Evolutionary conservation across 441 rosid genomes (phyloP).

Genomic region (Breynia disticha): DNA sequence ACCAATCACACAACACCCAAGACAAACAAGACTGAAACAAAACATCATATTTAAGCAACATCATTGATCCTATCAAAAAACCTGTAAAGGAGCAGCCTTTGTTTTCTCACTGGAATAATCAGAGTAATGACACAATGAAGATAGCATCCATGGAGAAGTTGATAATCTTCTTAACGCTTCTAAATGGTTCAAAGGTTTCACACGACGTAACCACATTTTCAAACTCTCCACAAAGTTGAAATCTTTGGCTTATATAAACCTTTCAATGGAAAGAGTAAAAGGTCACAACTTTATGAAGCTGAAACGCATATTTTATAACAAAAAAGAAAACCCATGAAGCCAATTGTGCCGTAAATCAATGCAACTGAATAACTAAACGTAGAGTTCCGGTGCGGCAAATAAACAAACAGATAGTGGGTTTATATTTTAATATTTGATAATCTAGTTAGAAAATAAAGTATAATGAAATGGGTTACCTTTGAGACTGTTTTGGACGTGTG

Average conservation of each 20-base stretch:
- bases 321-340: too few relatives aligned
- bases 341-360: too few relatives aligned
- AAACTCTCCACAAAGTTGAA: too few relatives aligned
- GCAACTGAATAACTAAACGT: too few relatives aligned
- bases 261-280: too few relatives aligned
- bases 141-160: constrained; percentile 37
- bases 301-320: too few relatives aligned
- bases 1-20: not conserved
- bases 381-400: not conserved
- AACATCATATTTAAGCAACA: not conserved
- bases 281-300: too few relatives aligned
- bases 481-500: too few relatives aligned
- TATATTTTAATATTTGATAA: too few relatives aligned
- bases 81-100: constrained; percentile 73
- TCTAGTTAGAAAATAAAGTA: not conserved
- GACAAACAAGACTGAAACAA: not conserved
- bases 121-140: constrained; percentile 32
- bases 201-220: constrained; percentile 40
- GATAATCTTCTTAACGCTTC: constrained; percentile 23
- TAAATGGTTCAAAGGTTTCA: constrained; percentile 23
- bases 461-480: not conserved
- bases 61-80: constrained; percentile 8
- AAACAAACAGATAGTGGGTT: not conserved
- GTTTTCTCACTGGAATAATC: constrained; percentile 35
- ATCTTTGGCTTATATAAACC: too few relatives aligned